Conservation (phyloP, 805 yeast genomes). For the Pichia paraexigua region DNA sequence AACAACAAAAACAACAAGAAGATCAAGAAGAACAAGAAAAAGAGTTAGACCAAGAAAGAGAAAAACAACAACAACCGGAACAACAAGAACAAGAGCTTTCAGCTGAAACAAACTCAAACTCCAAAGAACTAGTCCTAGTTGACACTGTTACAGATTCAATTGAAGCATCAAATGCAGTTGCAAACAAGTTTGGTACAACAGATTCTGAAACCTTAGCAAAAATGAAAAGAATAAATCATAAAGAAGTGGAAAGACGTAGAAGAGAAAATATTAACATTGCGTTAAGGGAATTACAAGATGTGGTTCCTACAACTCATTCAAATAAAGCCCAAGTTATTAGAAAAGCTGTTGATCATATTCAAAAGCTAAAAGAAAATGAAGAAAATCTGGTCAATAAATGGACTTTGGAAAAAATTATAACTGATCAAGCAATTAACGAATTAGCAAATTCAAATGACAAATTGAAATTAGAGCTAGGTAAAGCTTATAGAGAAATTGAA, state of each 20-base stretch:
- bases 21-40: neutral
- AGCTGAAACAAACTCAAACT: neutral
- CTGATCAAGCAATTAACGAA: conserved; percentile 87
- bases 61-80: neutral
- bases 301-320: conserved; percentile 76
- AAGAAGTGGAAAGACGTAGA: conserved; percentile 90
- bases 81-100: neutral
- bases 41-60: neutral
- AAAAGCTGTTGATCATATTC: conserved; percentile 85
- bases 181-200: neutral
- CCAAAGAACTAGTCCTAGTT: neutral
- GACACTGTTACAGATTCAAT: neutral
- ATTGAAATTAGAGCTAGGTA: conserved; percentile 78
- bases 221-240: conserved; percentile 82
- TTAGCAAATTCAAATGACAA: conserved; percentile 79
- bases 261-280: conserved; percentile 84
- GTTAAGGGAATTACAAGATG: conserved; percentile 67
- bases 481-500: conserved; percentile 88
- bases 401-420: conserved; percentile 85
- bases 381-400: conserved; percentile 86
- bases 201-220: conserved; percentile 83
- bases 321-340: conserved; percentile 87
- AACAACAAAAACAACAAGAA: neutral
- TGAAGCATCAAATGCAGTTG: neutral
- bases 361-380: conserved; percentile 83